Percentiles rank a stretch among this genome's conserved stretches.
These are phyloP conservation scores for Oenanthe sinensis DNA, from an alignment of 129 eudicot species.

Conservation along the genomic window DNA sequence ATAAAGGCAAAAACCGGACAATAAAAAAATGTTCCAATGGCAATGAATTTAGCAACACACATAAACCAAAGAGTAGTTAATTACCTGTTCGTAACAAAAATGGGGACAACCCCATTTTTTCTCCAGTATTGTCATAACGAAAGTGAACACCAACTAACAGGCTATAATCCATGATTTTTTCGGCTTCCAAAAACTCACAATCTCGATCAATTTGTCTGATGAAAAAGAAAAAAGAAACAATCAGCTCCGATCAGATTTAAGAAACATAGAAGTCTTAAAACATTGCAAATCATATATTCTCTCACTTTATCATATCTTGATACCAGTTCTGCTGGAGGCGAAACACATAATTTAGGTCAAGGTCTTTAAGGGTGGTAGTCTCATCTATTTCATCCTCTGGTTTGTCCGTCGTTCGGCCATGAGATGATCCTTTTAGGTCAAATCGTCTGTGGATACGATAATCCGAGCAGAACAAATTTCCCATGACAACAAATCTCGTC, in stretches of 20 bases:
- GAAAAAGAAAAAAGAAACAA: not conserved
- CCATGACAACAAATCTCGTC: slow-evolving; percentile 98
- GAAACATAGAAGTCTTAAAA: not conserved
- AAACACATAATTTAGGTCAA: slow-evolving; percentile 84
- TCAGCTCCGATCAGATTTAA: slow-evolving; percentile 3
- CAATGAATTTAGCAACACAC: not conserved
- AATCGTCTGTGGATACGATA: slow-evolving; percentile 90
- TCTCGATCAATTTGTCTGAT: slow-evolving; percentile 81
- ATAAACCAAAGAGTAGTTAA: not conserved
- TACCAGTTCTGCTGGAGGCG: slow-evolving; percentile 71
- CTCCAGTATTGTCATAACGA: slow-evolving; percentile 79
- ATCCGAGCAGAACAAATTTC: slow-evolving; percentile 93
- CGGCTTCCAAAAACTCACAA: slow-evolving; percentile 91
- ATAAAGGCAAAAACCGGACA: slow-evolving; percentile 1
- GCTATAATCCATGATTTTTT: slow-evolving; percentile 95
- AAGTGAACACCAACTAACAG: slow-evolving; percentile 96
- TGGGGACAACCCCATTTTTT: slow-evolving; percentile 88
- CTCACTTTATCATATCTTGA: slow-evolving; percentile 83
- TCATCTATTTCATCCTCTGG: slow-evolving; percentile 90
- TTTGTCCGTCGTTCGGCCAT: slow-evolving; percentile 80
- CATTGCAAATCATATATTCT: not conserved
- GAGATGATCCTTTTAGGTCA: slow-evolving; percentile 93
- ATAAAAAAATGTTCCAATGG: slow-evolving; percentile 13
- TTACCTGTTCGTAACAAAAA: slow-evolving; percentile 75
- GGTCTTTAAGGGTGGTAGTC: slow-evolving; percentile 96